Percentiles rank a stretch among this genome's conserved stretches.
These are phyloP conservation scores for Knoxdaviesia proteae DNA, from an alignment of 2,329 filamentous ascomycete genomes.

Conservation along the genomic window DNA sequence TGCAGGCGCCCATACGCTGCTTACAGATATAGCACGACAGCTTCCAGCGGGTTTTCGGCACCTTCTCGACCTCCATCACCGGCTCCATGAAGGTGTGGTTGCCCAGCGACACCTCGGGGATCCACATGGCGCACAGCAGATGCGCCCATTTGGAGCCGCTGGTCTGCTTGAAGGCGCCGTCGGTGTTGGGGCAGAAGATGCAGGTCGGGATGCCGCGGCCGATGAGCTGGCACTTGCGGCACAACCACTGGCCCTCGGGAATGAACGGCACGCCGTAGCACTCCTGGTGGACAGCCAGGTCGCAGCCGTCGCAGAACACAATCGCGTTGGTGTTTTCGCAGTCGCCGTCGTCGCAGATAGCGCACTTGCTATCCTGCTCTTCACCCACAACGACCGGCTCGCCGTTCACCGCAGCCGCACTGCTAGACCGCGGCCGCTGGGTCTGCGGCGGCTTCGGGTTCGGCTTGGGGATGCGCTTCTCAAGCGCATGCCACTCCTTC, in stretches of 20 bases:
- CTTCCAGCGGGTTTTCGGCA: conserved; percentile 86
- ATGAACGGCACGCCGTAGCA: conserved; percentile 98
- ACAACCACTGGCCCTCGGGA: conserved; percentile 95
- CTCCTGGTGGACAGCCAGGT: conserved; percentile 93
- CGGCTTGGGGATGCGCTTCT: conserved; percentile 91
- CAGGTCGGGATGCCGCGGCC: conserved; percentile 86
- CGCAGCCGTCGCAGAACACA: conserved; percentile 95
- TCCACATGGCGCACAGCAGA: conserved; percentile 93
- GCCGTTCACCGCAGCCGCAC: conserved; percentile 85
- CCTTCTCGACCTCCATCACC: conserved; percentile 93
- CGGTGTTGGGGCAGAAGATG: conserved; percentile 95
- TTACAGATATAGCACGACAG: conserved; percentile 90
- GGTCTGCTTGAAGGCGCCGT: conserved; percentile 96
- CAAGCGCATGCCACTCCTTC: conserved; percentile 91
- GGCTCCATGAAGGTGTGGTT: conserved; percentile 98
- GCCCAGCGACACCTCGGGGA: conserved; percentile 85
- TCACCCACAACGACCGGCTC: conserved; percentile 62
- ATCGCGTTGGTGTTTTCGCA: conserved; percentile 99
- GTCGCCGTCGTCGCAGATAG: conserved; percentile 96
- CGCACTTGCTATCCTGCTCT: conserved; percentile 92
- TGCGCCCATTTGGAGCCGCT: conserved; percentile 94
- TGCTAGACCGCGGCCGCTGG: conserved; percentile 78
- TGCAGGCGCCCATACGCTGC: conserved; percentile 94
- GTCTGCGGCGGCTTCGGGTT: conserved; percentile 93
- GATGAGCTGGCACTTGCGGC: conserved; percentile 87